Base-by-base conservation (phyloP, 2,329 filamentous ascomycete genomes). In the Fusarium sp. region DNA sequence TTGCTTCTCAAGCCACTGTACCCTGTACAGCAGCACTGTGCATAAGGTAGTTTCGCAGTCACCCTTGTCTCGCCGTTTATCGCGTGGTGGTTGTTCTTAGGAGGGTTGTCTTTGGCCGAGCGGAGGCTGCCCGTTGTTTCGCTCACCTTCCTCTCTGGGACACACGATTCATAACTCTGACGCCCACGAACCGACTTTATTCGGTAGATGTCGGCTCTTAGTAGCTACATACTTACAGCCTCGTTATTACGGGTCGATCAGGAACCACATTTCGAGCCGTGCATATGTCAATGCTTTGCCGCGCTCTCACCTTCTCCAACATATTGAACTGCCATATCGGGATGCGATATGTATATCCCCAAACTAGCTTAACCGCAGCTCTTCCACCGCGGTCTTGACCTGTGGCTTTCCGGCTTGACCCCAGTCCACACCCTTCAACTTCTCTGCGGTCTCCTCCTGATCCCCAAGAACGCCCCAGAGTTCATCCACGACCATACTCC, bases 401-500 rank as follows among this genome's bases (percentile, higher is more conserved):
- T 80, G 76, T 7, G 68, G 72, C 75, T 85, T 87, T 26, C 82
- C 82, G n/a, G 85, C 87, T 58, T 78, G 81, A 18, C 83, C 83
- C 87, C 88, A 91, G 72, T 91, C 87, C 14, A 87, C 80, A 7
- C 87, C 81, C 73, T 84, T 83, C 66, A 90, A 74, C 54, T 71
- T 76, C 58, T 77, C 72, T 18, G 72, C 77, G 10, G 68, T 66
- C 51, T 74, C 71, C 15, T 70, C 77, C 24, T 69, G 59, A 11
- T 75, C 77, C 9, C 75, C 76, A 31, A 81, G 69, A 58, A 86
- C 70, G 18, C 77, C 80, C 87, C 86, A 91, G 34, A 91, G 76
- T 78, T 88, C 87, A 71, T 91, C 89, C 6, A 88, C 84, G 17
- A 88, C 88, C 45, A 83, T 77, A 63, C 79, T 86, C 63, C 90